phyloP scores from a whole-genome alignment of 106 monocot species.

The Dendrobium officinale region DNA sequence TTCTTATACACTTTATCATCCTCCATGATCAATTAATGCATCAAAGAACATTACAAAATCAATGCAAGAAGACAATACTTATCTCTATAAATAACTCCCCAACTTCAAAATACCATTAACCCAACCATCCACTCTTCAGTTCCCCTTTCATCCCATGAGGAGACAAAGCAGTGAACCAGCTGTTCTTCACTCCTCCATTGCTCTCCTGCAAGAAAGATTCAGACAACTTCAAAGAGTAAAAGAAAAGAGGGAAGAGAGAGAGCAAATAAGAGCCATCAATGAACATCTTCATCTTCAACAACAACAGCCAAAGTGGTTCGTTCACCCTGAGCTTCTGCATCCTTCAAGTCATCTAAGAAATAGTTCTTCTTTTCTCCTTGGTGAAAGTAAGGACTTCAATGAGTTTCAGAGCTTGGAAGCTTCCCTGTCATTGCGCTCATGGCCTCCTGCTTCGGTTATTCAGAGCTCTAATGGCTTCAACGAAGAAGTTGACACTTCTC shows the following conservation, averaged over 20 bases:
- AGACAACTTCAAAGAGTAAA: constrained; percentile 49
- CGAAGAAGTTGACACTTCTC: constrained; percentile 65
- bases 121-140: background rate
- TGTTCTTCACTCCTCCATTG: constrained; percentile 45
- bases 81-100: background rate
- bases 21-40: constrained; percentile 2
- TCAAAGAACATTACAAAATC: background rate
- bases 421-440: background rate
- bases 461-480: constrained; percentile 2
- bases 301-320: constrained; percentile 36
- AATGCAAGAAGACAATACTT: background rate
- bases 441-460: constrained; percentile 5
- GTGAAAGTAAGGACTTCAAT: too few relatives aligned
- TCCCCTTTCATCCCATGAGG: constrained; percentile 2
- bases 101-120: background rate
- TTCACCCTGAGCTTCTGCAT: constrained; percentile 30
- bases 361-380: too few relatives aligned
- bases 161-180: background rate
- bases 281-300: background rate
- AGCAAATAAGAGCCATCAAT: constrained; percentile 20
- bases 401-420: background rate
- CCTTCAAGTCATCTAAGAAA: constrained; percentile 6
- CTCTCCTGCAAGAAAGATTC: constrained; percentile 66
- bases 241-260: constrained; percentile 54
- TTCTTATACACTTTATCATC: background rate